Evolutionary conservation across 2,329 filamentous ascomycete species (phyloP).

Genomic region (Gaeumannomyces tritici): DNA sequence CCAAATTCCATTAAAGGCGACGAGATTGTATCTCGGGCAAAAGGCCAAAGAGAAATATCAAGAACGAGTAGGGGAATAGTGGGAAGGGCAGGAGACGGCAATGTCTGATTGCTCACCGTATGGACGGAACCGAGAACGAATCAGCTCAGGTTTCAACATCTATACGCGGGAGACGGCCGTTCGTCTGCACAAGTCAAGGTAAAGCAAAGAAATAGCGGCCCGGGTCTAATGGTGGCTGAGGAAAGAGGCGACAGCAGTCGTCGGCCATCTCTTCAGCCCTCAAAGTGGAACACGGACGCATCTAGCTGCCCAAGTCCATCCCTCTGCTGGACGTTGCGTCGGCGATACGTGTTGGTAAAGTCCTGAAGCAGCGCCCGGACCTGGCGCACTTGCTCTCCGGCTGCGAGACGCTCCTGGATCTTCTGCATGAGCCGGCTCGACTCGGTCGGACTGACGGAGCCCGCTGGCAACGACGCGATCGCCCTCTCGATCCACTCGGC

Average conservation of each 20-base stretch:
- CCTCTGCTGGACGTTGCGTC: constrained; percentile 88
- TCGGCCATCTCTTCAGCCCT: neutral
- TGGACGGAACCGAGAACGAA: neutral
- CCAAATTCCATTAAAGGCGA: neutral
- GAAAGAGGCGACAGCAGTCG: no score
- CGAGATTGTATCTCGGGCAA: neutral
- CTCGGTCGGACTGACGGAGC: constrained; percentile 71
- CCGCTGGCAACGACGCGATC: constrained; percentile 71
- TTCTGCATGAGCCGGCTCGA: constrained; percentile 71
- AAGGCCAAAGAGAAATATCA: neutral
- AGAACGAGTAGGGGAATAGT: neutral
- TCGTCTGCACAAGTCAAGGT: no score
- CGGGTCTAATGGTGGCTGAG: no score
- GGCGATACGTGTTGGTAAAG: constrained; percentile 89
- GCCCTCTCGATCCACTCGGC: constrained; percentile 76
- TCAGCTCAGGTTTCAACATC: neutral
- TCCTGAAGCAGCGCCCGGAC: constrained; percentile 84
- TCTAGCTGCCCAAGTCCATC: constrained; percentile 85
- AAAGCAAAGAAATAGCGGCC: no score
- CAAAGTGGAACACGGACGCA: constrained; percentile 21
- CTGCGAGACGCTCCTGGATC: constrained; percentile 65
- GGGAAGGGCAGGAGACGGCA: no score
- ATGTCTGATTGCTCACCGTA: neutral
- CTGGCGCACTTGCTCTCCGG: constrained; percentile 57
- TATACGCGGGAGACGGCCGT: neutral